phyloP scores from a whole-genome alignment of 257 asterid species.

The Buddleja alternifolia region DNA sequence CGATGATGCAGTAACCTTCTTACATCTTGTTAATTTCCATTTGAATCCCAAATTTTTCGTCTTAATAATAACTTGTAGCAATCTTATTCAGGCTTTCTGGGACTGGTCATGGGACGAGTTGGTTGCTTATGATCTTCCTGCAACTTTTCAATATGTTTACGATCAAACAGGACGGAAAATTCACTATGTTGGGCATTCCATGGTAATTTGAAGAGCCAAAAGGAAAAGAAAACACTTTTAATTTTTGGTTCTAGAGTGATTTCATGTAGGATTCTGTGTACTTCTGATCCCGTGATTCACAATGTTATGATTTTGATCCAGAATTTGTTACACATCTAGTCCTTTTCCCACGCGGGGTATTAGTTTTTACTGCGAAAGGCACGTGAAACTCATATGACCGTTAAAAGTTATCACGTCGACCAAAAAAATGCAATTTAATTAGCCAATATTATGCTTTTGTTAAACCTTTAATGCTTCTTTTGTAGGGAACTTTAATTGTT shows the following conservation, averaged over 20 bases:
- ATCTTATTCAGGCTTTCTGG: slow-evolving; percentile 40
- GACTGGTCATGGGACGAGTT: slow-evolving; percentile 57
- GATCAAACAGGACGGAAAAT: slow-evolving; percentile 44
- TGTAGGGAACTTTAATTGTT: slow-evolving; percentile 46
- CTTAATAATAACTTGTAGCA: background rate
- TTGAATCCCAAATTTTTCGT: background rate
- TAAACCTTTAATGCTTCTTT: background rate
- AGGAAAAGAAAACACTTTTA: too few species aligned
- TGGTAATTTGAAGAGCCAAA: slow-evolving; percentile 34
- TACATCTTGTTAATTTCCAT: background rate
- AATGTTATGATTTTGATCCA: too few species aligned
- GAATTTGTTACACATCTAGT: too few species aligned
- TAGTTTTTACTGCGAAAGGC: too few species aligned
- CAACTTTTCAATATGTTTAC: slow-evolving; percentile 33
- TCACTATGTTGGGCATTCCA: slow-evolving; percentile 54
- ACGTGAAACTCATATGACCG: too few species aligned
- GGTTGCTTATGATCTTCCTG: slow-evolving; percentile 44
- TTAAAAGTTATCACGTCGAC: too few species aligned
- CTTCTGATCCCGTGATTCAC: too few species aligned
- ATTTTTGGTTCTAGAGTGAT: too few species aligned
- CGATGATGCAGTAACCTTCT: slow-evolving; percentile 31
- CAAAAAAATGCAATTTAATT: too few species aligned
- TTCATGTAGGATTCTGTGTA: too few species aligned
- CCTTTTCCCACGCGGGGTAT: too few species aligned
- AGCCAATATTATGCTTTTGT: background rate